A percentile compares a stretch with the other conserved stretches of the same genome.
Evolutionary conservation across 306 rosid species (phyloP).

Genomic region (Cucurbita maxima): DNA sequence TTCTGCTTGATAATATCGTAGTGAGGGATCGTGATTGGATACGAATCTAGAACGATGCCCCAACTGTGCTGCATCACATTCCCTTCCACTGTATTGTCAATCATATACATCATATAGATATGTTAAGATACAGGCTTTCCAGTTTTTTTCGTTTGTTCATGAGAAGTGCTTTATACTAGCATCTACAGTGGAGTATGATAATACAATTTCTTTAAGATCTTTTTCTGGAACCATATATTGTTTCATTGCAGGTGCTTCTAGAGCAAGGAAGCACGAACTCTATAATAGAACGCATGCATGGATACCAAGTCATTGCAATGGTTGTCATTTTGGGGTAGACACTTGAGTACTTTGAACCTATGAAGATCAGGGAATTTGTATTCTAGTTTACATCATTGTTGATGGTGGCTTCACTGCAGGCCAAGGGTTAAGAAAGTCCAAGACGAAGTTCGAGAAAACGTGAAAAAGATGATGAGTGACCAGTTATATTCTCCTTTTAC

Average conservation of each 20-base stretch:
- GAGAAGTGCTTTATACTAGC: neutral
- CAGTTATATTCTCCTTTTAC: constrained; percentile 40
- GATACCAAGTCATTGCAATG: constrained; percentile 81
- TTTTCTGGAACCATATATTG: constrained; percentile 9
- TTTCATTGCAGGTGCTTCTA: constrained; percentile 36
- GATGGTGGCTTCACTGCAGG: constrained; percentile 21
- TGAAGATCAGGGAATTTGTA: neutral
- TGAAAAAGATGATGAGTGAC: constrained; percentile 53
- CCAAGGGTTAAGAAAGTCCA: constrained; percentile 66
- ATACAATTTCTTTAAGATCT: neutral
- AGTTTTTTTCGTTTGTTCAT: neutral
- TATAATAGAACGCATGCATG: constrained; percentile 51
- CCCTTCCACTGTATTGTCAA: neutral
- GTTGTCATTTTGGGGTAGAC: constrained; percentile 66
- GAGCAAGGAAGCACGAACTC: constrained; percentile 39
- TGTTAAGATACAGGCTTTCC: neutral
- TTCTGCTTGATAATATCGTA: neutral
- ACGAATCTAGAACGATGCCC: neutral
- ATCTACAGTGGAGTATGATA: neutral
- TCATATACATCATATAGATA: neutral
- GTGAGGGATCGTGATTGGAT: neutral
- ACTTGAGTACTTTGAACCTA: neutral
- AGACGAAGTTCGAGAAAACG: constrained; percentile 40
- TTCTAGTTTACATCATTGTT: neutral
- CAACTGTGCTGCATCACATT: neutral